phyloP scores from a whole-genome alignment of 495 filamentous ascomycete species.

The Aspergillus nidulans region DNA sequence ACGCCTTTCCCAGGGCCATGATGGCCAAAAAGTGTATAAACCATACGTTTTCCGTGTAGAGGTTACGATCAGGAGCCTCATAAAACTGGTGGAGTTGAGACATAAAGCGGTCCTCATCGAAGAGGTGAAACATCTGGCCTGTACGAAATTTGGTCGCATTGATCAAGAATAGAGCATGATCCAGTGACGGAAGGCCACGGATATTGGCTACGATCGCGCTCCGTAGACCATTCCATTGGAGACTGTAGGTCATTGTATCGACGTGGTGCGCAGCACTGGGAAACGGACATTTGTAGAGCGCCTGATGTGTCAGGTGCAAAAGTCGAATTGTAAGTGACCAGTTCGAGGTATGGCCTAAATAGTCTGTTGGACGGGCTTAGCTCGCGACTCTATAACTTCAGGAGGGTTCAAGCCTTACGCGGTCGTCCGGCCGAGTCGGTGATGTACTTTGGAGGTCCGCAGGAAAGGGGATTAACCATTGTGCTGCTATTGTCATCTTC shows the following conservation, averaged over 20 bases:
- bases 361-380: constrained; percentile 22
- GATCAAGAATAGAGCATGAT: constrained; percentile 40
- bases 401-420: background rate
- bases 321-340: constrained; percentile 43
- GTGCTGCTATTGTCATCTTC: background rate
- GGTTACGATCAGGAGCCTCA: constrained; percentile 20
- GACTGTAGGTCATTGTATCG: constrained; percentile 36
- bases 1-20: constrained; percentile 42
- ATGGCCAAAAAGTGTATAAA: constrained; percentile 44
- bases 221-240: constrained; percentile 37
- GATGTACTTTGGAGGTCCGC: background rate
- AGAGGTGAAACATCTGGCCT: constrained; percentile 42
- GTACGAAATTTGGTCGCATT: constrained; percentile 41
- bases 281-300: constrained; percentile 29
- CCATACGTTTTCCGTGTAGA: constrained; percentile 29
- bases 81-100: constrained; percentile 32
- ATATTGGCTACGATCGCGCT: constrained; percentile 20
- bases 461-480: constrained; percentile 1
- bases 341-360: constrained; percentile 42
- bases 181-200: constrained; percentile 32
- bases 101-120: constrained; percentile 43
- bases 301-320: constrained; percentile 35
- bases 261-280: constrained; percentile 32
- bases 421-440: background rate
- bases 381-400: background rate